phyloP scores from a whole-genome alignment of 2,329 filamentous ascomycete species.

The Talaromyces sp. region DNA sequence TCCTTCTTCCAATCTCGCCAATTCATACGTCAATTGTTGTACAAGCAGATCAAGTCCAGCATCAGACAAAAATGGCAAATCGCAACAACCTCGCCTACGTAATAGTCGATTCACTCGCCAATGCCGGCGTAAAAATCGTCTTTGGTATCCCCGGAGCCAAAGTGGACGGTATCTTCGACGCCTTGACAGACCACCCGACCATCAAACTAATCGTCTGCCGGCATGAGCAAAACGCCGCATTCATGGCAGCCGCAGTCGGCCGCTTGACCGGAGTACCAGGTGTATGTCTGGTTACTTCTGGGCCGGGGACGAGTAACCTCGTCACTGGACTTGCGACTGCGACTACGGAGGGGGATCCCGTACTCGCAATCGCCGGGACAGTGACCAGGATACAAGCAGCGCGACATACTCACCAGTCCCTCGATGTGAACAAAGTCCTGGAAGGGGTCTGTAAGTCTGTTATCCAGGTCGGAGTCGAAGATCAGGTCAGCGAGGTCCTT shows the following conservation, averaged over 20 bases:
- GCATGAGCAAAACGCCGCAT: conserved; percentile 15
- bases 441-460: conserved; percentile 14
- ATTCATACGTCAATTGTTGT: background rate
- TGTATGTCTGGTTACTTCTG: conserved; percentile 13
- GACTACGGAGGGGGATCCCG: conserved; percentile 13
- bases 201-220: conserved; percentile 14
- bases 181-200: conserved; percentile 12
- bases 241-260: conserved; percentile 15
- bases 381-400: conserved; percentile 13
- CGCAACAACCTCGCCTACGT: conserved; percentile 12
- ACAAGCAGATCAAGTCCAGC: background rate
- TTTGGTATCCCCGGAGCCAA: conserved; percentile 16
- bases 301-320: conserved; percentile 15
- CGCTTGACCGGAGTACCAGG: conserved; percentile 12
- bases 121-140: conserved; percentile 15
- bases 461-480: conserved; percentile 13
- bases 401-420: conserved; percentile 14
- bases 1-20: too few relatives aligned
- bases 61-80: background rate
- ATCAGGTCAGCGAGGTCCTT: conserved; percentile 15
- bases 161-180: conserved; percentile 15
- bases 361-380: conserved; percentile 14
- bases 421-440: conserved; percentile 14
- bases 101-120: conserved; percentile 14
- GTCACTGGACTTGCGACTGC: conserved; percentile 15